These are phyloP conservation scores for Dissophora ornata DNA, from an alignment of 192 early-diverging fungal species.

Conservation along the genomic window DNA sequence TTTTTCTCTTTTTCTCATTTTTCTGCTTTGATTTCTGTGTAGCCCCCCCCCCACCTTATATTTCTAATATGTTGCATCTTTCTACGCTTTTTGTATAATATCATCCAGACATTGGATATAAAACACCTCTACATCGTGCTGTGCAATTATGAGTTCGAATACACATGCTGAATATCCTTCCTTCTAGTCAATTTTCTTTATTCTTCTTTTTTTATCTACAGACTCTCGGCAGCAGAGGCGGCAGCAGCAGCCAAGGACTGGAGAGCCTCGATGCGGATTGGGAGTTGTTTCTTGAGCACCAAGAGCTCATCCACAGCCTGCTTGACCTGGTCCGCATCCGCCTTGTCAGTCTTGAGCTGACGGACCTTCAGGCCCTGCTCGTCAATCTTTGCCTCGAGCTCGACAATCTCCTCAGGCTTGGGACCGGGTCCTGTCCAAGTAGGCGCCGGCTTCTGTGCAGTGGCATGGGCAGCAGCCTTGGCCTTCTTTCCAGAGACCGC, in stretches of 20 bases:
- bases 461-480: constrained; percentile 45
- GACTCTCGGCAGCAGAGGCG: constrained; percentile 26
- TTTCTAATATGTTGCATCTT: too few relatives aligned
- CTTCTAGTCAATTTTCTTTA: too few relatives aligned
- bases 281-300: constrained; percentile 43
- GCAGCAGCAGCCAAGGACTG: constrained; percentile 34
- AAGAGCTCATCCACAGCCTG: constrained; percentile 36
- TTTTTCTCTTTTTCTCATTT: background rate
- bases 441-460: constrained; percentile 33
- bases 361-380: constrained; percentile 39
- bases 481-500: constrained; percentile 47
- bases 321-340: constrained; percentile 37
- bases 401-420: constrained; percentile 43
- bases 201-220: too few relatives aligned
- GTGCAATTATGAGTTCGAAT: too few relatives aligned
- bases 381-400: constrained; percentile 50
- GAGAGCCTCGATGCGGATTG: constrained; percentile 38
- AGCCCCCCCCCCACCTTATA: background rate
- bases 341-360: constrained; percentile 41
- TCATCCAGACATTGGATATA: too few relatives aligned
- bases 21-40: constrained; percentile 4
- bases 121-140: too few relatives aligned
- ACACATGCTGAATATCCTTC: too few relatives aligned
- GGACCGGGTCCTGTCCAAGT: constrained; percentile 40
- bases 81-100: too few relatives aligned